Percentiles rank a stretch among this genome's conserved stretches.
Conservation (phyloP, 257 asterid species). For the Penstemon newberryi region DNA sequence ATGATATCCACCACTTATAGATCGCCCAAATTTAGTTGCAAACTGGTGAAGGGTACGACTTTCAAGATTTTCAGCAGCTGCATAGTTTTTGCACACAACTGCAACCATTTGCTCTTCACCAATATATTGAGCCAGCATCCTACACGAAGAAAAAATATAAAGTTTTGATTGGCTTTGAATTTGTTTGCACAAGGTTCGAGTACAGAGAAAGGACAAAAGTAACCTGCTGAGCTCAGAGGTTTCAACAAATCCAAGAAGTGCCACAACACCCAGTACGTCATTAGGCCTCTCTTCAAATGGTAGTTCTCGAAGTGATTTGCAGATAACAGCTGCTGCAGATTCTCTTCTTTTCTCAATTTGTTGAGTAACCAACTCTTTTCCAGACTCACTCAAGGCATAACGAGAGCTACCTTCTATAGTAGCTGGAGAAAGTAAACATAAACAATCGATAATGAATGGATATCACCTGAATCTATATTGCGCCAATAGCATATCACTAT, state of each 20-base stretch:
- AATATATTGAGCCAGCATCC: slow-evolving; percentile 56
- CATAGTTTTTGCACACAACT: slow-evolving; percentile 53
- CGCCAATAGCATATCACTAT: no score
- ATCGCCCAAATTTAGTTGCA: slow-evolving; percentile 36
- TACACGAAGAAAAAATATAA: slow-evolving; percentile 23
- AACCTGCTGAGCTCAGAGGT: slow-evolving; percentile 66
- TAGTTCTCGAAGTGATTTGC: slow-evolving; percentile 33
- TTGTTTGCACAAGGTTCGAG: neutral
- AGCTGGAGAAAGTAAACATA: slow-evolving; percentile 32
- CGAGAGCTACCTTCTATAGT: slow-evolving; percentile 28
- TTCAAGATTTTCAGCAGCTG: slow-evolving; percentile 40
- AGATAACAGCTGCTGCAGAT: slow-evolving; percentile 52
- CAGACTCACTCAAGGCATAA: slow-evolving; percentile 17
- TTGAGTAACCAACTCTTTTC: slow-evolving; percentile 26
- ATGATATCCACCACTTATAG: slow-evolving; percentile 34
- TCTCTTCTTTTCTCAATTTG: slow-evolving; percentile 36
- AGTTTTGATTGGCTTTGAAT: neutral
- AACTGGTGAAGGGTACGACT: slow-evolving; percentile 28
- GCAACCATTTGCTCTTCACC: slow-evolving; percentile 74
- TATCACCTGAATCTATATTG: no score
- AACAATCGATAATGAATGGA: neutral
- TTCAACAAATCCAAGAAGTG: slow-evolving; percentile 54
- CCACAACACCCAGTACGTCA: slow-evolving; percentile 58
- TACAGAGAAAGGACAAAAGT: slow-evolving; percentile 11
- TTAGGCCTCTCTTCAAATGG: slow-evolving; percentile 18